Conservation (phyloP, 2,329 filamentous ascomycete species). For the Ilyonectria robusta region DNA sequence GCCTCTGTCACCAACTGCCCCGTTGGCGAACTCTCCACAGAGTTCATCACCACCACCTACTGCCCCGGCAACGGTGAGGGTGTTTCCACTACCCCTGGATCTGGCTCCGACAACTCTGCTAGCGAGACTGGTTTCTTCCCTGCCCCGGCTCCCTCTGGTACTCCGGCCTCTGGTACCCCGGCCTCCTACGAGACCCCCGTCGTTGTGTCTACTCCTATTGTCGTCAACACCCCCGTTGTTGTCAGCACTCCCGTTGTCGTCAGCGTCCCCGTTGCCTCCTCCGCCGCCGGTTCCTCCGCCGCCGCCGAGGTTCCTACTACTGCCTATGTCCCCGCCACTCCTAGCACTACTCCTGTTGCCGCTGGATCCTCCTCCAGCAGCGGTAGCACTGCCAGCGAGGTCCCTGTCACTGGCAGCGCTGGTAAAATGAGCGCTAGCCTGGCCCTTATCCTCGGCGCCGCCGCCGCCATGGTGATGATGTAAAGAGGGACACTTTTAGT, state of each 20-base stretch:
- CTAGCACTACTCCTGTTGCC: slow-evolving; percentile 10
- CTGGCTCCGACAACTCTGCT: neutral
- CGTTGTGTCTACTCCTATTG: neutral
- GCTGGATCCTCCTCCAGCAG: slow-evolving; percentile 10
- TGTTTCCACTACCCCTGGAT: neutral
- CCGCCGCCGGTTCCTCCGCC: slow-evolving; percentile 9
- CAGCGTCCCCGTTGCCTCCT: neutral
- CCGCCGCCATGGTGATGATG: slow-evolving; percentile 34
- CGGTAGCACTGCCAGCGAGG: slow-evolving; percentile 9
- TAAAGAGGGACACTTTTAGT: slow-evolving; percentile 17
- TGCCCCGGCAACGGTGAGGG: slow-evolving; percentile 30
- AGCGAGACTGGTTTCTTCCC: slow-evolving; percentile 12
- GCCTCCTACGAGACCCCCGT: neutral
- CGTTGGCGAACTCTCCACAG: slow-evolving; percentile 30
- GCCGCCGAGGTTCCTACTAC: slow-evolving; percentile 16
- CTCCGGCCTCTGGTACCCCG: slow-evolving; percentile 3
- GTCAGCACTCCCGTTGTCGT: slow-evolving; percentile 10
- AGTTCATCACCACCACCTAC: slow-evolving; percentile 37
- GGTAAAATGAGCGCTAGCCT: slow-evolving; percentile 30
- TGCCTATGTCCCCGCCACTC: slow-evolving; percentile 13
- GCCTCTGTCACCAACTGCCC: slow-evolving; percentile 34
- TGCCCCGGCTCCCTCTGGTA: slow-evolving; percentile 6
- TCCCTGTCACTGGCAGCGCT: slow-evolving; percentile 27
- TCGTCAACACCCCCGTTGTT: neutral
- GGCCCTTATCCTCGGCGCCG: slow-evolving; percentile 22